Base-by-base conservation (phyloP, 805 yeast genomes). In the Sungouiozyma intestinalis region DNA sequence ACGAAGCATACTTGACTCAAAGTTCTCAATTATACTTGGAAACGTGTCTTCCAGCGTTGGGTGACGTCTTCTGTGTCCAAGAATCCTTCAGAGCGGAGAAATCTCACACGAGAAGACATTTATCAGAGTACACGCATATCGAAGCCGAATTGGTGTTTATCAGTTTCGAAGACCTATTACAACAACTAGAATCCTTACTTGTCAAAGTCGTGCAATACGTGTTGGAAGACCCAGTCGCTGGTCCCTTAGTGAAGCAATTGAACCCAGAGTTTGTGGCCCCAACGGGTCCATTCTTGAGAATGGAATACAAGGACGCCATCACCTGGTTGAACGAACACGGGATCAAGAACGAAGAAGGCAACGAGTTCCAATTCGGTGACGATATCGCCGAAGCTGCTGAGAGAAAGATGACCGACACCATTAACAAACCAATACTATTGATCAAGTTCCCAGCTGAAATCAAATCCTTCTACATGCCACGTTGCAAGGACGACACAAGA, bases 341-440 rank as follows among this genome's bases (percentile, higher is more conserved):
- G 42, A 78, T 94, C 57, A 79, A 80, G 58, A 92, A 90, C 76
- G 98, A 92, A 71, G 96, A 90, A 11, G 97, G 92, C 48, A 83
- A 86, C 62, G 69, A 72, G 53, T 92, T 90, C 80, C 77, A 82
- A 67, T 92, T 92, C 54, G 99, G 99, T 65, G 99, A 92, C 62
- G 99, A 92, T 65, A 92, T 92, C 50, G 97, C 97, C 47, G 99
- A 92, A 71, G 98, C 98, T 43, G 98, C 97, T 45, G 99, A 92
- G 75, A 84, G 99, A 65, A 85, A 81, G 67, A 92, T 92, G 99
- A 86, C 95, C 29, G 99, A 92, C 64, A 76, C 84, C 45, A 82
- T 92, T 64, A 88, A 88, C 60, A 83, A 75, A 50, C 99, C 99
- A 50, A 88, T 92, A 54, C 73, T 92, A 53, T 79, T 92, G 64